Evolutionary conservation across 164 flowering plant species (phyloP).

Genomic region (Nelumbo lutea): DNA sequence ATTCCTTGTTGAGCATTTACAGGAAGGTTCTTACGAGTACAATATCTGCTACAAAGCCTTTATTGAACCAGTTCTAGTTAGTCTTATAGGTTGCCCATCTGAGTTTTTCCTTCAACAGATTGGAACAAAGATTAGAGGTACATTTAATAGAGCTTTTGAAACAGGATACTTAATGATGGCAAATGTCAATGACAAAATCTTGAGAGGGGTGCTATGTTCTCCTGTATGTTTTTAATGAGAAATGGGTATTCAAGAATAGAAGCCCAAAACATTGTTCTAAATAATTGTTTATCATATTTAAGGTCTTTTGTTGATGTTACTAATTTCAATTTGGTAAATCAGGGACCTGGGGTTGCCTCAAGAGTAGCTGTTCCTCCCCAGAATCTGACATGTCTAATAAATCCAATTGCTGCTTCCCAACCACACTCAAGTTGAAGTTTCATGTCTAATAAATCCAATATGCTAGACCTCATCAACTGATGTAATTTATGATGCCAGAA

Average conservation of each 20-base stretch:
- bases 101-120: constrained; percentile 32
- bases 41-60: not conserved
- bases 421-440: constrained; percentile 22
- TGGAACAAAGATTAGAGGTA: constrained; percentile 84
- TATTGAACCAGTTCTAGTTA: not conserved
- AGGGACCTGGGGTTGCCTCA: constrained; percentile 48
- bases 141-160: constrained; percentile 84
- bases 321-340: not conserved
- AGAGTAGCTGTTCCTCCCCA: constrained; percentile 24
- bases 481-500: constrained; percentile 17
- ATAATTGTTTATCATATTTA: too few species aligned
- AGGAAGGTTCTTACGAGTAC: too few species aligned
- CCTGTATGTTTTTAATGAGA: constrained; percentile 50
- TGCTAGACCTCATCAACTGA: constrained; percentile 28
- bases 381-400: constrained; percentile 11
- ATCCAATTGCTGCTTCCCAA: constrained; percentile 18
- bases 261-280: too few species aligned
- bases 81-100: not conserved
- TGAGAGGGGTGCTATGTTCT: constrained; percentile 78
- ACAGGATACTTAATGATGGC: constrained; percentile 93
- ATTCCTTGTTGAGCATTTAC: constrained; percentile 37
- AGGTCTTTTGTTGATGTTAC: too few species aligned
- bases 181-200: constrained; percentile 66
- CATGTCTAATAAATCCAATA: not conserved
- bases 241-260: not conserved